Conservation (phyloP, 345 rosid species). For the Tarenaya hassleriana region DNA sequence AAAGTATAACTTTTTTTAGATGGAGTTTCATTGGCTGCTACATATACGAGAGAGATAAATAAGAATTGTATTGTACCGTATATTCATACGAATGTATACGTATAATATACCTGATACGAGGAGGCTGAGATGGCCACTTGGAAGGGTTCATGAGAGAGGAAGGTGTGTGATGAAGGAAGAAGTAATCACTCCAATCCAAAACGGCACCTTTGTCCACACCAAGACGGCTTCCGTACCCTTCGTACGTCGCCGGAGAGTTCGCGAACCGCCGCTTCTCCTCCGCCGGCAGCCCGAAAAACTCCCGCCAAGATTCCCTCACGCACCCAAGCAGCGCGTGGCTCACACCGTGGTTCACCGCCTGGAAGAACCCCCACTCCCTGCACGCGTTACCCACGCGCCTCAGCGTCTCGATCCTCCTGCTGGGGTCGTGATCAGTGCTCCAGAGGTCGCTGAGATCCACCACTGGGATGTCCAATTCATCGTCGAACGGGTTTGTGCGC, state of each 20-base stretch:
- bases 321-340: constrained; percentile 43
- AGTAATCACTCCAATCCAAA: constrained; percentile 95
- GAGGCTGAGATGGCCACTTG: constrained; percentile 75
- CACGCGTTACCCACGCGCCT: constrained; percentile 44
- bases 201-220: constrained; percentile 76
- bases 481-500: not conserved
- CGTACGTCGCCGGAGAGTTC: constrained; percentile 73
- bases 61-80: too few relatives aligned
- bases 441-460: constrained; percentile 41
- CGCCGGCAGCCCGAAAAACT: constrained; percentile 67
- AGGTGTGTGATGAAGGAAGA: constrained; percentile 68
- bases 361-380: constrained; percentile 87
- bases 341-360: constrained; percentile 87
- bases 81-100: not conserved
- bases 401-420: constrained; percentile 24
- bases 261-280: constrained; percentile 58
- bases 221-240: constrained; percentile 88
- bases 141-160: constrained; percentile 32
- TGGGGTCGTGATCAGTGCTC: too few relatives aligned
- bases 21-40: too few relatives aligned
- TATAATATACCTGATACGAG: constrained; percentile 51
- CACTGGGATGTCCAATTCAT: constrained; percentile 42
- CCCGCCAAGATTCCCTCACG: constrained; percentile 52
- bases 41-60: too few relatives aligned
- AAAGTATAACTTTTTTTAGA: too few relatives aligned